Evolutionary conservation across 768 basidiomycete species (phyloP), one percentile per base, ranked within the genome.

Genomic region (Termitomyces sp.): DNA sequence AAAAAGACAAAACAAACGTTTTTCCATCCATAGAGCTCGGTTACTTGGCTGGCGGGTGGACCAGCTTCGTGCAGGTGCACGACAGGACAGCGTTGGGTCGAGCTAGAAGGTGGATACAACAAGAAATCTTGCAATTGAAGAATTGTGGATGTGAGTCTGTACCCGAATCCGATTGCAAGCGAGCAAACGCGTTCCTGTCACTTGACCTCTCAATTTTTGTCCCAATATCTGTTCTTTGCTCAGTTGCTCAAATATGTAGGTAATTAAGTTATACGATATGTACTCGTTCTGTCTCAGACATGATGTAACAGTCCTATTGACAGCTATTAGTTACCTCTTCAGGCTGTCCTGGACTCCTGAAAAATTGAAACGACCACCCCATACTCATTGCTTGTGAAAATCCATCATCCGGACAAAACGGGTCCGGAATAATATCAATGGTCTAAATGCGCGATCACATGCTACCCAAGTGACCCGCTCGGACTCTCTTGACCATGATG

Each of bases 21-120:
- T 81, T 82, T 81, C 84, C 86, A 87, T 88, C 87, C 88, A 90
- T 90, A 82, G 79, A 82, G 82, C 78, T 73, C 73, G 73, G 75
- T 80, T 76, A 76, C 77, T 73, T 78, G 78, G 81, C 83, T 77
- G 80, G 79, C 77, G 79, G 76, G 74, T 73, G 80, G 81, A 83
- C 85, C 86, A 85, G 83, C 81, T 81, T 81, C 84, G 85, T 84
- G 84, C 83, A 68, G 68, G 68, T 73, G 85, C 86, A 84, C 85
- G 84, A 81, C 68, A 47, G 55, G 55, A 56, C 51, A 45, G 57
- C 53, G 49, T 37, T 57, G 47, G 48, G 58, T 59, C 60, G 60
- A 65, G 60, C 52, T 60, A 54, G 51, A 56, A 57, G 49, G 61
- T 47, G 57, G 50, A 59, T 41, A 58, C 28, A 58, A 57, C 34